A percentile compares a stretch with the other conserved stretches of the same genome.
Conservation (phyloP, 2,329 filamentous ascomycete species). For the Zymoseptoria tritici region DNA sequence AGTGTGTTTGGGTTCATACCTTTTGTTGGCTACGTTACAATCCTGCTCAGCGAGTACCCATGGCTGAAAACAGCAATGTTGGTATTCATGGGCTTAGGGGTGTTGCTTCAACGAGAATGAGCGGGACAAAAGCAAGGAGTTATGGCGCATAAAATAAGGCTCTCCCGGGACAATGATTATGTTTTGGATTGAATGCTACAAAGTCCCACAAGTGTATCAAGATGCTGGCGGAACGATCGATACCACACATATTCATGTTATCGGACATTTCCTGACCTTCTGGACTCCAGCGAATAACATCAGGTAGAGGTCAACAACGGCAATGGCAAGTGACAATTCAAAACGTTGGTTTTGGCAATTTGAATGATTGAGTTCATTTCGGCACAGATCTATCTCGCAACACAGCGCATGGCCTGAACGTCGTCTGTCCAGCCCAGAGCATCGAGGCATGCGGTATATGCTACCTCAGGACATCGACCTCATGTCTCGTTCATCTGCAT, state of each 20-base stretch:
- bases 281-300: no score
- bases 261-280: no score
- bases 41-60: constrained; percentile 87
- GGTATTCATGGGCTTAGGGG: constrained; percentile 88
- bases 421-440: no score
- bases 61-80: constrained; percentile 96
- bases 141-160: background rate
- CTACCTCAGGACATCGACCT: no score
- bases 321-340: no score
- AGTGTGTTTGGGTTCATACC: constrained; percentile 88
- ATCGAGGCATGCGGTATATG: no score
- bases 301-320: no score
- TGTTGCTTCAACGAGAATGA: constrained; percentile 83
- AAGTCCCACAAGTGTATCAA: background rate
- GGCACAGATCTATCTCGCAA: no score
- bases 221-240: background rate
- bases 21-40: constrained; percentile 94
- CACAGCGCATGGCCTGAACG: no score
- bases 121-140: constrained; percentile 9
- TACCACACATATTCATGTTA: background rate
- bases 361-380: no score
- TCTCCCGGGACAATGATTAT: background rate
- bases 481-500: no score
- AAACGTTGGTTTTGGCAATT: no score
- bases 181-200: background rate